Evolutionary conservation across 140 eudicot genomes (phyloP).

Genomic region (Artemisia princeps): DNA sequence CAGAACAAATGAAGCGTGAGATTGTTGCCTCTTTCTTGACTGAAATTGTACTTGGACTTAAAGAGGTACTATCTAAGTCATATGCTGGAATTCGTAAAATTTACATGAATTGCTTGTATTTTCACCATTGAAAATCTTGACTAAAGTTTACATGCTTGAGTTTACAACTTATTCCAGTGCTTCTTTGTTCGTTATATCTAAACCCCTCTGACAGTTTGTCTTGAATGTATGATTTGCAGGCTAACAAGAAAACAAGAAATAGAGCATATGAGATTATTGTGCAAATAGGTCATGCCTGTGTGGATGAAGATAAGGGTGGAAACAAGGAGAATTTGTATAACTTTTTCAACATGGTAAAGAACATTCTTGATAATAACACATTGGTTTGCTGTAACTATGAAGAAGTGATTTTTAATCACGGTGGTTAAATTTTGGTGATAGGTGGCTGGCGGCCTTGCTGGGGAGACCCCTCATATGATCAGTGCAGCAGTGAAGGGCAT

Average conservation of each 20-base stretch:
- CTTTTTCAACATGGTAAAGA: conserved; percentile 65
- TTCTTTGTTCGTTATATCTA: background rate
- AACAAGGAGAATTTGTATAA: conserved; percentile 60
- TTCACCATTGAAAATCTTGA: too few relatives aligned
- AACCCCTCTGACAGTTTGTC: background rate
- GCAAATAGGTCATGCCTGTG: conserved; percentile 89
- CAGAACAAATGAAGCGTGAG: conserved; percentile 48
- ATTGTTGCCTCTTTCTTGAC: conserved; percentile 66
- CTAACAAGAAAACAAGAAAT: conserved; percentile 85
- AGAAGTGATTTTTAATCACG: background rate
- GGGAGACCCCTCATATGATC: conserved; percentile 93
- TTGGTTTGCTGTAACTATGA: conserved; percentile 5
- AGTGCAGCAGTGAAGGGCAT: conserved; percentile 92
- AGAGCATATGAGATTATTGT: conserved; percentile 88
- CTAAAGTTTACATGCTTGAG: too few relatives aligned
- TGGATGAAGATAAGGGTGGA: conserved; percentile 72
- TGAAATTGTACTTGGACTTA: conserved; percentile 83
- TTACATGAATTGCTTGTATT: background rate
- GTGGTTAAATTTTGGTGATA: conserved; percentile 20
- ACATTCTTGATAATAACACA: background rate
- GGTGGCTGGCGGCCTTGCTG: conserved; percentile 88
- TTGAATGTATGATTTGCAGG: conserved; percentile 37
- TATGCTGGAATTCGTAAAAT: conserved; percentile 1
- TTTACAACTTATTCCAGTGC: too few relatives aligned
- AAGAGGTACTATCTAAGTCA: conserved; percentile 55